Base-by-base conservation (phyloP, 768 basidiomycete genomes). In the Leccinum variicolor region DNA sequence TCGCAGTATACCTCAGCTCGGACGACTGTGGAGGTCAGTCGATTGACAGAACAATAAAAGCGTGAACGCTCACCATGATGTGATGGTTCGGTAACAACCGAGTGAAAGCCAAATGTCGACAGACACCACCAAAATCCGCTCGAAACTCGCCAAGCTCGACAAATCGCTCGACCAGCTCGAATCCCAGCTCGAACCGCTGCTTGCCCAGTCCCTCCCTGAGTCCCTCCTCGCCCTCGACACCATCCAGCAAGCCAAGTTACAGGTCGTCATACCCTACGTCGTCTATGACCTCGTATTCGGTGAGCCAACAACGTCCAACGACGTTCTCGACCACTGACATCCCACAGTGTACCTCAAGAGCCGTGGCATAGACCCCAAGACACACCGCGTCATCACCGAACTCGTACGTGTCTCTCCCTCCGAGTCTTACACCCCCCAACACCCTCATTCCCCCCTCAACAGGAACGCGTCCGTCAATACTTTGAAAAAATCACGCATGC, bases 1-100 rank as follows among this genome's bases (percentile, higher is more conserved):
- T 98, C 15, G 93, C 94, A 0, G 95, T 98, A 69, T 98, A 97
- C 66, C 95, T 81, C 5, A 97, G 80, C 74, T 98, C 95, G 41
- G 92, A 94, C 52, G 90, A 90, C 90, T 92, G 66, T 28, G 14
- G 9, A 14, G n/a, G 48, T 68, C 28, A 49, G 59, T 50, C 19
- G 15, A 21, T 25, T 21, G 19, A 34, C 53, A 8, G 4, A 50
- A 28, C 21, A 6, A 48, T 14, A 10, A 50, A 45, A 17, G 11
- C 4, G 13, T 10, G 34, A 21, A n/a, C 36, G 28, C 61, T 61
- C 25, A 62, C 67, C 67, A 69, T 69, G 60, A 50, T 52, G 53
- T 15, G 67, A 7, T 50, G 48, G 10, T 13, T 34, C 33, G 33
- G 33, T 14, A 34, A 34, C 33, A 10, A 34, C 33, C 33, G 14